Evolutionary conservation across 805 yeast genomes (phyloP).

Genomic region (Dipodascus geniculatus): DNA sequence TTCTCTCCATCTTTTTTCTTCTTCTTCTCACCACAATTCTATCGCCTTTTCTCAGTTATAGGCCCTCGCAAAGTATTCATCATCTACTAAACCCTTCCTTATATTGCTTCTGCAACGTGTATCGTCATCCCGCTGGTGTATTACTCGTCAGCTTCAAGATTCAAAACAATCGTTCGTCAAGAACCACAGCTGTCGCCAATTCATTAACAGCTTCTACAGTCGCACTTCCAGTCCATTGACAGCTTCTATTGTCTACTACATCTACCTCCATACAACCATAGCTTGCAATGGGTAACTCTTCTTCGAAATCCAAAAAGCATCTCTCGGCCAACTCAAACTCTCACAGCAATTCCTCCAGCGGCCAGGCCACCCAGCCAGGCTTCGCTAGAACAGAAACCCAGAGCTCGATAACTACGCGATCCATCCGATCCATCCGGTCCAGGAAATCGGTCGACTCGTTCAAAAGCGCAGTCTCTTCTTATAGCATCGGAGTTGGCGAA

Average conservation of each 20-base stretch:
- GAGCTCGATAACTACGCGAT: background rate
- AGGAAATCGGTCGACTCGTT: background rate
- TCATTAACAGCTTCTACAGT: background rate
- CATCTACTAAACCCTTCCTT: background rate
- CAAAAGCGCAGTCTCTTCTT: background rate
- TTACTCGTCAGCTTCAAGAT: no score
- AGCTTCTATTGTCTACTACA: background rate
- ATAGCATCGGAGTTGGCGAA: background rate
- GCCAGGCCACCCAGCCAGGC: background rate
- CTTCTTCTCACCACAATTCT: background rate
- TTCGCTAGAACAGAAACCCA: slow-evolving; percentile 1
- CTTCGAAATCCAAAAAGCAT: background rate
- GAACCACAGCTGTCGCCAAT: background rate
- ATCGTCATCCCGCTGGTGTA: no score
- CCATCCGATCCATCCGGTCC: background rate
- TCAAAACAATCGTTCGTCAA: no score
- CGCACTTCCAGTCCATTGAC: background rate
- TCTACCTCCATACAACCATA: background rate
- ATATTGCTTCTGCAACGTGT: background rate
- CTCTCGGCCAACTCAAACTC: background rate
- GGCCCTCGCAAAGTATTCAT: background rate
- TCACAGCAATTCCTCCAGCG: background rate
- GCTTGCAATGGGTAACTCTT: background rate
- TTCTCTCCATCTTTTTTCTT: background rate
- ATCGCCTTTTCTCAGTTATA: background rate